Percentiles rank a stretch among this genome's conserved stretches.
Evolutionary conservation across 2,329 filamentous ascomycete species (phyloP).

Genomic region (Neofusicoccum kwambonambiense): DNA sequence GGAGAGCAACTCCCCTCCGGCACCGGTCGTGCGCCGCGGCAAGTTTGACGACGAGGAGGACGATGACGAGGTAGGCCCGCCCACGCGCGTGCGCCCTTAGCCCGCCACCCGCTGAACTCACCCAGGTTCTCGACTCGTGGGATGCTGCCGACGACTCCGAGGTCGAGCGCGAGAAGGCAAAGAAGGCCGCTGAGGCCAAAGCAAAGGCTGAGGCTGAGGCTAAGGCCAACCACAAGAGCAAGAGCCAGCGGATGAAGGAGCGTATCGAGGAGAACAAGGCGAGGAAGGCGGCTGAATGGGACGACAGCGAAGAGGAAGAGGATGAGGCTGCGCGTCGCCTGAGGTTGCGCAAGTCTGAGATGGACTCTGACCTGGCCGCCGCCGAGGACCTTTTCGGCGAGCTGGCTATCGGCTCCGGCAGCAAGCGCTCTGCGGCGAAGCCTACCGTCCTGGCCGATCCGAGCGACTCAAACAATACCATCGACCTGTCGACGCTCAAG

Average conservation of each 20-base stretch:
- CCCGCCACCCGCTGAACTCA: not conserved
- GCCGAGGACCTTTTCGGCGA: constrained; percentile 87
- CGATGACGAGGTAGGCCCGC: constrained; percentile 66
- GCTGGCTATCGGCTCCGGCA: constrained; percentile 66
- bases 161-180: constrained; percentile 90
- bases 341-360: constrained; percentile 74
- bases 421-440: constrained; percentile 67
- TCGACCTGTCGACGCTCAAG: constrained; percentile 77
- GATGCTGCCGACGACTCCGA: constrained; percentile 96
- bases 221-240: constrained; percentile 86
- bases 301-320: constrained; percentile 62
- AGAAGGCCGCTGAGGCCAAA: constrained; percentile 81
- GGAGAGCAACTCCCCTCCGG: constrained; percentile 51
- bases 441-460: constrained; percentile 67
- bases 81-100: constrained; percentile 22
- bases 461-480: constrained; percentile 70
- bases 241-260: constrained; percentile 81
- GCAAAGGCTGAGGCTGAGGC: constrained; percentile 87
- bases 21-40: constrained; percentile 50
- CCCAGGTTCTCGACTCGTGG: constrained; percentile 89
- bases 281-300: constrained; percentile 56
- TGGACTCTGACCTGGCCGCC: constrained; percentile 84
- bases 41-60: constrained; percentile 94
- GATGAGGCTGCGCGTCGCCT: constrained; percentile 70
- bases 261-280: constrained; percentile 60